Base-by-base conservation (phyloP, 192 early-diverging fungal genomes). In the Podila horticola region DNA sequence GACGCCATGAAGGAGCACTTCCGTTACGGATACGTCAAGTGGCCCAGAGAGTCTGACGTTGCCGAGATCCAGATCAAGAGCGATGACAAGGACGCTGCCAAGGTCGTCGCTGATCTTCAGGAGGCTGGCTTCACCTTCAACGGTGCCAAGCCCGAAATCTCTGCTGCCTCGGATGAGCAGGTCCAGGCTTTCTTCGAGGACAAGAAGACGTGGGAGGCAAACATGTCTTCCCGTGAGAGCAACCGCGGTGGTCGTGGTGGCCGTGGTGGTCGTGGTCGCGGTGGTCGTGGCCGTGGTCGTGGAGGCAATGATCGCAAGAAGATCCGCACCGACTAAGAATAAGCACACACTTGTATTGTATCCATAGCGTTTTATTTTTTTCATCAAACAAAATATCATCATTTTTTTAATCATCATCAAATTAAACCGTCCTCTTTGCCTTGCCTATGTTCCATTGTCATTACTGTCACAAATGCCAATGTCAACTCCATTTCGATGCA, bases 261-360 rank as follows among this genome's bases (percentile, higher is more conserved):
- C 24, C 61, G 77, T 8, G 60, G 77, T 69, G 66, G 77, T 24
- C 66, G 77, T 29, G 71, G 77, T 55, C 70, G 77, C 19, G 77
- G 77, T n/a, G 71, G 75, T 60, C 69, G 75, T 13, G 58, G 69
- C 19, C 69, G 69, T 62, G 72, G 64, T 50, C 33, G 64, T 49
- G 33, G 64, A 20, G 64, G 71, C 34, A 34, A 81, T 24, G 77
- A 81, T 66, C 77, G 77, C 62, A 81, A 73, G 71, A 81, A 69
- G 62, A 72, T 72, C 51, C 76, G 76, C 41, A 72, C 76, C 34
- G 60, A 65, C 41, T 59, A 81, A 34, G 75, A 64, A 49, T 67
- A 60, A 28, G 20, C 52, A 55, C 24, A 24, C 52, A 55, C n/a
- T 55, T 26, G 24, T 55, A 55, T 55, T 55, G 8, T 55, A 24